A percentile compares a stretch with the other conserved stretches of the same genome.
phyloP scores from a whole-genome alignment of 441 rosid genomes.

The Corymbia citriodora region DNA sequence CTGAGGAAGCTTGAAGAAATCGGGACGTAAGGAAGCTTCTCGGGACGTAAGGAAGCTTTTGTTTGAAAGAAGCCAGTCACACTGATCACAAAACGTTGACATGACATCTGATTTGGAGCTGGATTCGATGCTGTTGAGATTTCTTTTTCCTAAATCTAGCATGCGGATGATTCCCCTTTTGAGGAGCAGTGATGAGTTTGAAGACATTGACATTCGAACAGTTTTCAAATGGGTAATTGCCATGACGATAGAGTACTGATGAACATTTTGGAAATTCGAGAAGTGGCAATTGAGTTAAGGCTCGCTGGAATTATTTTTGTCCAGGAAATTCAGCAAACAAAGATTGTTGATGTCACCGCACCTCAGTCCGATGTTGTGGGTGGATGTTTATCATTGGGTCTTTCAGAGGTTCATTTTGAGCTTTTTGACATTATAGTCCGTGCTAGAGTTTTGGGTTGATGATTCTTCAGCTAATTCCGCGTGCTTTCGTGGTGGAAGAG shows the following conservation, averaged over 20 bases:
- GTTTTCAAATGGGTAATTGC: background rate
- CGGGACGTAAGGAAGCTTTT: constrained; percentile 16
- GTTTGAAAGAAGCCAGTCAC: background rate
- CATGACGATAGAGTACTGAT: background rate
- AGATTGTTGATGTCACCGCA: background rate
- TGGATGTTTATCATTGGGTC: background rate
- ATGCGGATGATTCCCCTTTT: background rate
- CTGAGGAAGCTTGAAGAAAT: constrained; percentile 63
- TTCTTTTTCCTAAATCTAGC: background rate
- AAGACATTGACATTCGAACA: background rate
- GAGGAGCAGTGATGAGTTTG: background rate
- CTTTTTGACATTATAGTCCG: background rate
- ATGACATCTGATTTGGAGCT: background rate
- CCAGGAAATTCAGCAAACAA: background rate
- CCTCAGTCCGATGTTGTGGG: background rate
- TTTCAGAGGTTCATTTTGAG: background rate
- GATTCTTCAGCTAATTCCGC: background rate
- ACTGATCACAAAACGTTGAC: background rate
- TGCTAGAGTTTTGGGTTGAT: background rate
- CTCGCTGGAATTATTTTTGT: background rate
- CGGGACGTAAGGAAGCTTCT: constrained; percentile 23
- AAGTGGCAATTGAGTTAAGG: background rate
- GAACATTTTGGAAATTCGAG: background rate
- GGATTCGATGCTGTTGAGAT: background rate
- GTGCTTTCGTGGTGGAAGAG: background rate